Base-by-base conservation (phyloP, 306 rosid species). In the Vigna trinervia region DNA sequence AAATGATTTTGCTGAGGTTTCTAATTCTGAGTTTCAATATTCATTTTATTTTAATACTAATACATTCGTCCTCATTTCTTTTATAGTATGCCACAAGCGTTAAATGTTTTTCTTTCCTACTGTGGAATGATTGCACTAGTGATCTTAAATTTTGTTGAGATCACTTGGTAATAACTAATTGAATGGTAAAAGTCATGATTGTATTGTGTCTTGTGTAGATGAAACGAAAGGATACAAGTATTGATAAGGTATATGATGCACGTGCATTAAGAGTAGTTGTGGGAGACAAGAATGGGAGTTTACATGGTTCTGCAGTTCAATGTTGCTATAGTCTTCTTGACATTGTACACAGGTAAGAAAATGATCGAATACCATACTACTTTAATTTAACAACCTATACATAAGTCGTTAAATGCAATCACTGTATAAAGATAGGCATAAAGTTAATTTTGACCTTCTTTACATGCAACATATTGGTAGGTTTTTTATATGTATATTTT, bases 191-290 rank as follows among this genome's bases (percentile, higher is more conserved):
- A 75, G 53, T 85, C 79, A 69, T 79, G 69, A 36, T 62, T 62
- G 57, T 78, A 64, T 3, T 60, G 67, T 41, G 46, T 58, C 45
- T 64, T 61, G 54, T 82, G 63, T 83, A 92, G 97, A 94, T 94
- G 98, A 92, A 94, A 59, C 84, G 97, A 57, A 94, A 94, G 87
- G 97, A 94, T 83, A 83, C 87, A 59, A 77, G 88, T 82, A 92
- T 92, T 38, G 81, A 83, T 47, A 84, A 92, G 87, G 96, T 94
- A 59, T 94, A 88, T 70, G 98, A 94, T 88, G 94, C 96, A 66
- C 97, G 97, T 58, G 98, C 98, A 43, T 78, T 94, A 83, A 86
- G 98, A 88, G 98, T 92, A 73, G 93, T 94, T 71, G 97, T 94
- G 69, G 98, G 98, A 84, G 98, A 94, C 89, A 92, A 92, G 84